A percentile compares a stretch with the other conserved stretches of the same genome.
Evolutionary conservation across 1,139 yeast species (phyloP).

Genomic region (Cylindricascospora bacillispora): DNA sequence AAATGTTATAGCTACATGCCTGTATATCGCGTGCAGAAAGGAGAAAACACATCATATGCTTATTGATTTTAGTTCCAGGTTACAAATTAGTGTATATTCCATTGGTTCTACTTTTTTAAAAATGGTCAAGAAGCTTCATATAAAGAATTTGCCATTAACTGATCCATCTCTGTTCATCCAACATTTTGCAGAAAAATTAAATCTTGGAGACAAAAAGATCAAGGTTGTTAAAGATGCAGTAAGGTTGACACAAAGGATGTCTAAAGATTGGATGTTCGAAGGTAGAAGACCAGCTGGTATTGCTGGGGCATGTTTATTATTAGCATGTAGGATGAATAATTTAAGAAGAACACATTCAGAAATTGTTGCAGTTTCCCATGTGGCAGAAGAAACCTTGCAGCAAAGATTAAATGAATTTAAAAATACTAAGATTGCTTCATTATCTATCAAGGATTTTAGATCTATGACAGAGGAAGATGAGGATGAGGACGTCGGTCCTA

Average conservation of each 20-base stretch:
- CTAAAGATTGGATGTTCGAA: constrained; percentile 88
- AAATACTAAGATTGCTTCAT: constrained; percentile 56
- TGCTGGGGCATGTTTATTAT: constrained; percentile 88
- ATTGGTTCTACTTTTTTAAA: constrained; percentile 92
- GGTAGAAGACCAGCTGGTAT: constrained; percentile 98
- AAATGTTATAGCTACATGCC: constrained; percentile 88
- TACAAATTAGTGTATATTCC: constrained; percentile 85
- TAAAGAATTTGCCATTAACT: constrained; percentile 67
- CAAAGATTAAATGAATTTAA: constrained; percentile 80
- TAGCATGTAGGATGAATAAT: constrained; percentile 95
- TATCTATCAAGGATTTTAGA: constrained; percentile 67
- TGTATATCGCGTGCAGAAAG: constrained; percentile 86
- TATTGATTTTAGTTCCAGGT: constrained; percentile 81
- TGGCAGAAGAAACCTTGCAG: constrained; percentile 88
- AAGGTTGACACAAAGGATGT: constrained; percentile 78
- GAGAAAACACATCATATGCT: constrained; percentile 89
- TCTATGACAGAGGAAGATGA: constrained; percentile 25
- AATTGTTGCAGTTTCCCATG: constrained; percentile 89
- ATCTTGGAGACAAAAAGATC: constrained; percentile 57
- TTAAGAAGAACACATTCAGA: constrained; percentile 85
- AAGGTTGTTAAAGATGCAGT: constrained; percentile 82
- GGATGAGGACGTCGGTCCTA: constrained; percentile 29
- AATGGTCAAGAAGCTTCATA: constrained; percentile 71
- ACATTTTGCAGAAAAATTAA: constrained; percentile 80
- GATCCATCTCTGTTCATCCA: constrained; percentile 92